phyloP scores from a whole-genome alignment of 2,329 filamentous ascomycete genomes.

The Aspergillus novofumigatus region DNA sequence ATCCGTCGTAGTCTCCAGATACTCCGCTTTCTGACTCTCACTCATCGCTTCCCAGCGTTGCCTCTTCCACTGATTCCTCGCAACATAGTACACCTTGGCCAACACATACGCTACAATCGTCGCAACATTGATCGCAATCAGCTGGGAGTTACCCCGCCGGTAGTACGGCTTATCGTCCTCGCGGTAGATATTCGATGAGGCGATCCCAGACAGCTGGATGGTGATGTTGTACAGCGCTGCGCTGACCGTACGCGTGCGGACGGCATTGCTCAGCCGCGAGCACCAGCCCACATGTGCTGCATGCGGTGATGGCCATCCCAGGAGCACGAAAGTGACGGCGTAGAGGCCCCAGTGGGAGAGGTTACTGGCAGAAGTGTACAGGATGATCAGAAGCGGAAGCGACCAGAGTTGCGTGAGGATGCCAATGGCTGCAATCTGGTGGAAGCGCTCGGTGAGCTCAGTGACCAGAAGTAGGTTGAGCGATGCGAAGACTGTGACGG shows the following conservation, averaged over 20 bases:
- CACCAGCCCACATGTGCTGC: slow-evolving; percentile 48
- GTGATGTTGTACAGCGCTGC: slow-evolving; percentile 51
- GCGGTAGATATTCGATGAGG: slow-evolving; percentile 48
- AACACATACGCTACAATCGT: slow-evolving; percentile 48
- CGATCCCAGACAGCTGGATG: slow-evolving; percentile 36
- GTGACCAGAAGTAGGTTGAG: slow-evolving; percentile 22
- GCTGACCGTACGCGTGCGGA: slow-evolving; percentile 46
- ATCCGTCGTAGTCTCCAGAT: slow-evolving; percentile 48
- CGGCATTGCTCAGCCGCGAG: slow-evolving; percentile 46
- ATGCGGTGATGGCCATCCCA: slow-evolving; percentile 31
- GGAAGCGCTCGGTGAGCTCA: slow-evolving; percentile 27
- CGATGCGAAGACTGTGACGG: slow-evolving; percentile 44
- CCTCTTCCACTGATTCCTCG: slow-evolving; percentile 31
- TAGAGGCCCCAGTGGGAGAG: slow-evolving; percentile 43
- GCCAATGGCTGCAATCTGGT: slow-evolving; percentile 45
- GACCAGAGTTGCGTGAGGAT: slow-evolving; percentile 50
- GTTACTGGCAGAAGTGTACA: slow-evolving; percentile 34
- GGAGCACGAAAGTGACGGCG: slow-evolving; percentile 18
- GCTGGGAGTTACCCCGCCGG: slow-evolving; percentile 20
- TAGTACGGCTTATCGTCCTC: slow-evolving; percentile 53
- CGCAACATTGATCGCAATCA: slow-evolving; percentile 46
- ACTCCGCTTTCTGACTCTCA: slow-evolving; percentile 46
- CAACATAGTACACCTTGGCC: slow-evolving; percentile 27
- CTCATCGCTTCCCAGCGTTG: slow-evolving; percentile 44
- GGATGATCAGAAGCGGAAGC: slow-evolving; percentile 47